Conservation (phyloP, 1,139 yeast genomes). For the Geotrichum citri-aurantii region DNA sequence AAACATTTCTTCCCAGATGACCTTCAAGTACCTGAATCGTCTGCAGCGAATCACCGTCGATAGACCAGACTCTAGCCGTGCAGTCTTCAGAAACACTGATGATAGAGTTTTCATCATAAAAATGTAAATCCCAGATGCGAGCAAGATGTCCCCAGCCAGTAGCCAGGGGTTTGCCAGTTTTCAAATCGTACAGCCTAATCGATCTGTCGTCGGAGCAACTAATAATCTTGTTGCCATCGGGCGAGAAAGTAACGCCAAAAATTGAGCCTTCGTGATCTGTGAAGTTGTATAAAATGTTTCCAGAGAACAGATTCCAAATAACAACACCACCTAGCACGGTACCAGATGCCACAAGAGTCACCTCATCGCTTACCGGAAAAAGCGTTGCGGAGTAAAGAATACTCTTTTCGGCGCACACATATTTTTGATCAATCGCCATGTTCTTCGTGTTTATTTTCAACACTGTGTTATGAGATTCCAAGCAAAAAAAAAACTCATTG, state of each 20-base stretch:
- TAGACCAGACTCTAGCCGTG: slow-evolving; percentile 73
- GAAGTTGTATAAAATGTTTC: slow-evolving; percentile 49
- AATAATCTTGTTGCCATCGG: slow-evolving; percentile 50
- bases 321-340: slow-evolving; percentile 87
- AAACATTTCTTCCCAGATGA: slow-evolving; percentile 80
- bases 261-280: slow-evolving; percentile 86
- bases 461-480: slow-evolving; percentile 80
- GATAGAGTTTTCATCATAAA: slow-evolving; percentile 42
- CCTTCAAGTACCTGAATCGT: slow-evolving; percentile 51
- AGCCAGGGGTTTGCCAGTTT: slow-evolving; percentile 51
- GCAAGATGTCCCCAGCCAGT: slow-evolving; percentile 97
- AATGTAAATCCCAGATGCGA: slow-evolving; percentile 79
- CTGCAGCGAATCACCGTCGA: slow-evolving; percentile 34
- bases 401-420: slow-evolving; percentile 65
- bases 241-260: slow-evolving; percentile 67
- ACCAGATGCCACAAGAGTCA: slow-evolving; percentile 69
- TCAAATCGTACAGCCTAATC: slow-evolving; percentile 64
- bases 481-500: slow-evolving; percentile 36
- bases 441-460: slow-evolving; percentile 41
- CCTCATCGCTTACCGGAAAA: slow-evolving; percentile 40
- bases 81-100: slow-evolving; percentile 85
- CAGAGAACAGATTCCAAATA: slow-evolving; percentile 51
- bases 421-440: slow-evolving; percentile 38
- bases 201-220: slow-evolving; percentile 95
- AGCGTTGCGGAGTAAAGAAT: slow-evolving; percentile 83